Base-by-base conservation (phyloP, 1,139 yeast genomes). In the Suhomyces wounanorum region DNA sequence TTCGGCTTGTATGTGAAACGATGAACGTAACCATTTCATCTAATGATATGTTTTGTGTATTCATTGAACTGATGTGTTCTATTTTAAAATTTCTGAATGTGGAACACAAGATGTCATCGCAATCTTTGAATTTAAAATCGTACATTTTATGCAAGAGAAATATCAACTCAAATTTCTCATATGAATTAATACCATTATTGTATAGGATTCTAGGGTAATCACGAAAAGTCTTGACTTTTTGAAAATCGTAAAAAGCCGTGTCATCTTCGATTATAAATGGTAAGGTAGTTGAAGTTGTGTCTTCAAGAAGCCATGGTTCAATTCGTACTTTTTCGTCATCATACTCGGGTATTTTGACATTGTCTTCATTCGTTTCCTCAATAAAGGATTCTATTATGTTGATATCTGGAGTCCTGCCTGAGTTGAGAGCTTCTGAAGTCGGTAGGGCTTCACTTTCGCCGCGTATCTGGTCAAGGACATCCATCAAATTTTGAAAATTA, bases 181-280 rank as follows among this genome's bases (percentile, higher is more conserved):
- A 31, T 0, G 65, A 50, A 14, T 51, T 40, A 18, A 68, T 58
- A 2, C 62, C 63, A n/a, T 52, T 51, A 8, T 33, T 25, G 47
- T 51, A 55, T 17, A 55, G 35, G 3, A 38, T 25, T 2, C 44
- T 33, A 2, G 61, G 59, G 36, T 53, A 52, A 40, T 57, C 55
- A n/a, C 45, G 47, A 21, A 13, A 31, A 7, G 21, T 38, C 10
- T 43, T 38, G 5, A 26, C 26, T 26, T 26, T 38, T 9, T 47
- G 44, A 21, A 43, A 43, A 25, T 47, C 44, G 25, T 43, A 47
- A 16, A 18, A 18, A 6, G 39, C 46, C 17, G 25, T 25, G 31
- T 43, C 39, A 1, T 47, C 43, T 39, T 39, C 37, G 2, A 46
- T 17, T 10, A 13, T 11, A 28, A 49, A 46, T 10, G 49, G 49